Evolutionary conservation across 257 asterid species (phyloP), one percentile per base, ranked within the genome.

Genomic region (Scutellaria galericulata): DNA sequence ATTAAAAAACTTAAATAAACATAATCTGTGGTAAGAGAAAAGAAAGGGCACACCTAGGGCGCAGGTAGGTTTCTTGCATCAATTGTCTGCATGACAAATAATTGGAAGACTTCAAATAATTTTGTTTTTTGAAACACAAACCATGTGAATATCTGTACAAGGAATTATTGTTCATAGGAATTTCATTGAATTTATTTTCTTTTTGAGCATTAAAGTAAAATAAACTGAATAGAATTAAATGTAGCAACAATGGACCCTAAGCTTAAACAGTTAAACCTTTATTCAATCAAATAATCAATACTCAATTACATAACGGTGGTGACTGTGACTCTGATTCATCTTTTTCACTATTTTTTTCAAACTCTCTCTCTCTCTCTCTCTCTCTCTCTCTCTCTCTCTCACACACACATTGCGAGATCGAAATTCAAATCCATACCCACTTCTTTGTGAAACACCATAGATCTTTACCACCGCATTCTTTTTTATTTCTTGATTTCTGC

Each of bases 371-470:
- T 13, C 56, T 35, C 13, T 59, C 58, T 68, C 75, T 60, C 64
- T 61, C 60, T 44, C 14, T 44, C 14, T 5, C 63, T 35, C 18
- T 18, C 18, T 18, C 18, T 18, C 18, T 0, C 18, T 0, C 18
- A 18, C 18, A 18, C 18, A 18, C 18, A 41, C 78, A 67, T 2
- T 73, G 63, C 54, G 74, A 73, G 80, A 75, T 76, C 81, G 66
- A 74, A 75, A 75, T 67, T 82, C 85, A 75, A 78, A 71, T 60
- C 77, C 71, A 8, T 64, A 72, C 66, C 83, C 77, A 47, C 53
- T 71, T 66, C 72, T 64, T 56, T 58, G 14, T 64, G 27, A 77
- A 57, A 40, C 74, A 51, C 67, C 42, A 20, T 75, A 72, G 85
- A 82, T 82, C 85, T 77, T 77, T 57, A 52, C 74, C 48, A 47